Conservation (phyloP, 202 grass and related monocot species). For the Panicum virgatum region DNA sequence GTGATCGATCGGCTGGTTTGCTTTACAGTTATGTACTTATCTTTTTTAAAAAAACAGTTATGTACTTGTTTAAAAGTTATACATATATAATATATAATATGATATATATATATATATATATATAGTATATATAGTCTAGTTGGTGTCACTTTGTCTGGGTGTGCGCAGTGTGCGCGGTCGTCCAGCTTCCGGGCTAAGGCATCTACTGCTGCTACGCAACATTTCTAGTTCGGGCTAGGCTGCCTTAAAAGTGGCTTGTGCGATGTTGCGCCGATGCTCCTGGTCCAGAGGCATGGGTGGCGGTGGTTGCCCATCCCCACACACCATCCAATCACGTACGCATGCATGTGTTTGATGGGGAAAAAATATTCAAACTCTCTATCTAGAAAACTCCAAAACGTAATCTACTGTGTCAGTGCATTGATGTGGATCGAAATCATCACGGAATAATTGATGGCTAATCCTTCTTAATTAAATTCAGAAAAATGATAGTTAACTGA, state of each 20-base stretch:
- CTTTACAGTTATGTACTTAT: slow-evolving; percentile 21
- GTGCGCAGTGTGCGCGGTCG: not conserved
- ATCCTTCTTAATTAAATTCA: not conserved
- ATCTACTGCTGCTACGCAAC: not conserved
- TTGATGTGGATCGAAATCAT: no score
- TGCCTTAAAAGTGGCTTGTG: slow-evolving; percentile 35
- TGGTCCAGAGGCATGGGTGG: slow-evolving; percentile 45
- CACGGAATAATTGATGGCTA: no score
- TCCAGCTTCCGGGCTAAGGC: slow-evolving; percentile 35
- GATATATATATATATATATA: no score
- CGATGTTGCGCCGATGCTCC: slow-evolving; percentile 30
- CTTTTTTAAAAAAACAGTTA: no score
- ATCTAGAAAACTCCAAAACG: not conserved
- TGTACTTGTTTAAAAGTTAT: no score
- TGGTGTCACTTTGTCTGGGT: not conserved
- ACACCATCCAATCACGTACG: not conserved
- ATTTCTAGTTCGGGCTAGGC: slow-evolving; percentile 32
- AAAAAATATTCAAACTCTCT: not conserved
- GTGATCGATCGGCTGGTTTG: not conserved
- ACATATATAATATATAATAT: no score
- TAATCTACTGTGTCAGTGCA: no score
- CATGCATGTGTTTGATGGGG: not conserved
- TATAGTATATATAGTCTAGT: not conserved
- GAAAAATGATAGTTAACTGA: not conserved
- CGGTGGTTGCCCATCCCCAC: not conserved